Evolutionary conservation across 192 early-diverging fungal genomes (phyloP).

Genomic region (Gryganskiella cystojenkinii): DNA sequence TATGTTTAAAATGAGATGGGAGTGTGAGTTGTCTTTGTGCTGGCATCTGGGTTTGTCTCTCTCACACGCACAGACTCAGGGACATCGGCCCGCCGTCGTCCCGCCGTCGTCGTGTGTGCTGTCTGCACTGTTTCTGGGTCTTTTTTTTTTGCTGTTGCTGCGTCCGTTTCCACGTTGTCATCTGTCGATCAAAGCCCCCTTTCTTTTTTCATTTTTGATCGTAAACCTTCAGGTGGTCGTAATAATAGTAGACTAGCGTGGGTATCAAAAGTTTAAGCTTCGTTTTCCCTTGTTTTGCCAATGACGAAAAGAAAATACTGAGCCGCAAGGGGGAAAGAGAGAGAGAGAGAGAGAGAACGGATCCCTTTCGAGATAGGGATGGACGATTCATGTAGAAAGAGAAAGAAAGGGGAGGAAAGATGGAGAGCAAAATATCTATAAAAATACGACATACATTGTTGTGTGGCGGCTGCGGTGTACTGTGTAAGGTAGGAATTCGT

Average conservation of each 20-base stretch:
- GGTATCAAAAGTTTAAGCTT: no score
- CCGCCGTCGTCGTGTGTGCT: no score
- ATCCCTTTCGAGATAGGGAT: no score
- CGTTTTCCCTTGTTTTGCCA: no score
- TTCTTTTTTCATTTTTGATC: not conserved
- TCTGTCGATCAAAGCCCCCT: not conserved
- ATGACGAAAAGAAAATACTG: not conserved
- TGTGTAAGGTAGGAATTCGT: conserved; percentile 1
- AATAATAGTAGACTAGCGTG: no score
- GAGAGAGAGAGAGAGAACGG: no score
- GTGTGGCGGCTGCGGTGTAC: conserved; percentile 25
- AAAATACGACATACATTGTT: conserved; percentile 39
- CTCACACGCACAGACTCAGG: no score
- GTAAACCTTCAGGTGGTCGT: no score
- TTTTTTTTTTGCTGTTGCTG: not conserved
- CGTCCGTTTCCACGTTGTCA: not conserved
- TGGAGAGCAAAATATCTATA: not conserved
- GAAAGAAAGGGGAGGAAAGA: not conserved
- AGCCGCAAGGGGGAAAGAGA: not conserved
- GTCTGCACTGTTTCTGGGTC: no score
- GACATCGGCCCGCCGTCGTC: no score
- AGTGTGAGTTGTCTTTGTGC: no score
- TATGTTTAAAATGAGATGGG: not conserved
- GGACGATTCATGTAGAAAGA: not conserved
- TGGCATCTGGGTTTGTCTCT: no score